These are phyloP conservation scores for Boletus coccyginus DNA, from an alignment of 768 basidiomycete genomes.

Conservation along the genomic window DNA sequence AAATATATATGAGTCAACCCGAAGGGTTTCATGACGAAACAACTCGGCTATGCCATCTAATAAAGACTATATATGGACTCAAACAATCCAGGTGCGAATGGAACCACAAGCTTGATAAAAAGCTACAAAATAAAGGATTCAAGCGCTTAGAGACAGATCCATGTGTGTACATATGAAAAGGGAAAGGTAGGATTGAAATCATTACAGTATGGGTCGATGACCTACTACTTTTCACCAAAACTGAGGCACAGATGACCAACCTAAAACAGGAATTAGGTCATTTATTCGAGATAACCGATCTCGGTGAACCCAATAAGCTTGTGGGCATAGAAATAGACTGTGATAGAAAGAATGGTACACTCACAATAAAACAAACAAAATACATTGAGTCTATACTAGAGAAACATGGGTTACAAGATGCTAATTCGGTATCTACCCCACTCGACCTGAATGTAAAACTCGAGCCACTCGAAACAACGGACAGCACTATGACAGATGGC, in stretches of 20 bases:
- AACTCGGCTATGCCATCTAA: slow-evolving; percentile 14
- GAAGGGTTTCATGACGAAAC: slow-evolving; percentile 22
- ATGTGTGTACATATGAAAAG: not conserved
- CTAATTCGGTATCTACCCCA: slow-evolving; percentile 2
- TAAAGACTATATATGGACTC: slow-evolving; percentile 27
- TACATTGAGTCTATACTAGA: no score
- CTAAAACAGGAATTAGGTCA: not conserved
- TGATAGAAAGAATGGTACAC: not conserved
- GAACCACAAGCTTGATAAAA: slow-evolving; percentile 24
- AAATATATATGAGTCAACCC: slow-evolving; percentile 34
- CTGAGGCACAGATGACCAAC: not conserved
- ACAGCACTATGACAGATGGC: not conserved
- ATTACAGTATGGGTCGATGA: not conserved
- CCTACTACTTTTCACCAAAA: not conserved
- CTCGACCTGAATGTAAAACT: not conserved
- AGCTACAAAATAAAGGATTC: not conserved
- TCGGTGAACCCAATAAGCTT: not conserved
- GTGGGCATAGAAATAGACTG: not conserved
- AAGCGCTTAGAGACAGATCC: not conserved
- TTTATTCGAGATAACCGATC: not conserved
- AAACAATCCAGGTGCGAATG: slow-evolving; percentile 31
- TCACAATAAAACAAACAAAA: no score
- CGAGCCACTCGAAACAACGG: not conserved
- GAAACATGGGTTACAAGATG: no score
- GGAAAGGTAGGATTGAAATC: not conserved